phyloP scores from a whole-genome alignment of 352 stramenopile species.

The Phytophthora pseudosyringae region DNA sequence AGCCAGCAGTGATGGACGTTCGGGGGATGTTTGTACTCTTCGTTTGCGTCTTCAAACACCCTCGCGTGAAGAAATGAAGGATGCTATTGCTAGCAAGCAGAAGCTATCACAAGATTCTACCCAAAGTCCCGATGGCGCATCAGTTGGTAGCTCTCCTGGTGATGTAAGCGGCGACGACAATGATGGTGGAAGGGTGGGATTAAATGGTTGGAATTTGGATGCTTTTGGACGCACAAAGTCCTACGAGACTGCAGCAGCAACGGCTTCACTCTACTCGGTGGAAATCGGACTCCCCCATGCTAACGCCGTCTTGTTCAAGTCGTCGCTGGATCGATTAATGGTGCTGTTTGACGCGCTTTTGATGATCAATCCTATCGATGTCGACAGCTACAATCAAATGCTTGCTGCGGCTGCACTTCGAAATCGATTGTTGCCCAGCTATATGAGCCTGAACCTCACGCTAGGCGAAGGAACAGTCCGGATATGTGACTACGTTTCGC shows the following conservation, averaged over 20 bases:
- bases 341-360: conserved; percentile 85
- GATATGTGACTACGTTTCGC: conserved; percentile 57
- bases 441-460: conserved; percentile 76
- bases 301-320: conserved; percentile 64
- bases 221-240: conserved; percentile 61
- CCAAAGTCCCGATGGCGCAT: conserved; percentile 53
- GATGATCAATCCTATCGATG: conserved; percentile 89
- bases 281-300: conserved; percentile 66
- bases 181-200: conserved; percentile 74
- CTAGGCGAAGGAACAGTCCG: conserved; percentile 67
- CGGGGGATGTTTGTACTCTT: conserved; percentile 49
- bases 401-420: conserved; percentile 54
- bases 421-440: conserved; percentile 70
- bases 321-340: conserved; percentile 79
- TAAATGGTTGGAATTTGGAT: conserved; percentile 85
- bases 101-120: conserved; percentile 75
- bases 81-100: conserved; percentile 63
- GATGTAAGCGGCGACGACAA: conserved; percentile 80
- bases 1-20: conserved; percentile 41
- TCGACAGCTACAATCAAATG: conserved; percentile 83
- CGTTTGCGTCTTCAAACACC: conserved; percentile 57
- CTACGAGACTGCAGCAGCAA: conserved; percentile 64
- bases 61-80: conserved; percentile 52
- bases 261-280: conserved; percentile 63
- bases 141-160: conserved; percentile 27